phyloP scores from a whole-genome alignment of 1,284 basidiomycete genomes.

The Quambalaria eucalypti region DNA sequence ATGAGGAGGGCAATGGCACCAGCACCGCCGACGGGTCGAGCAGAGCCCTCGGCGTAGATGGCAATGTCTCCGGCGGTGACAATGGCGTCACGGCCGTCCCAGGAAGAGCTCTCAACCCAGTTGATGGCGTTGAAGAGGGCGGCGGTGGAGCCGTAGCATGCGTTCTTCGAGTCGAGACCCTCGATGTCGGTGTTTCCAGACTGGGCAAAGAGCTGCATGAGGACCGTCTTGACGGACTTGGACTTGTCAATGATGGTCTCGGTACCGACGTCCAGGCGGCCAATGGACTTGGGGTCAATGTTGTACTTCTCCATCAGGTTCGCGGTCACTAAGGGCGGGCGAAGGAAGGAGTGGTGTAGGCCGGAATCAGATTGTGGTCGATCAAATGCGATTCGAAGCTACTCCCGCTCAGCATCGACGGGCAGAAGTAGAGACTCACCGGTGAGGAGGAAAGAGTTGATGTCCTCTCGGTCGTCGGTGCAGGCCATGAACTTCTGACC shows the following conservation, averaged over 20 bases:
- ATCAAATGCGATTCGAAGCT: not conserved
- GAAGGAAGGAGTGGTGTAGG: not conserved
- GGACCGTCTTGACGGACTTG: conserved; percentile 94
- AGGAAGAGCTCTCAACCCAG: conserved; percentile 92
- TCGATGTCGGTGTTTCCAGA: conserved; percentile 95
- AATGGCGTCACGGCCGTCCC: conserved; percentile 96
- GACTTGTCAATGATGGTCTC: conserved; percentile 99
- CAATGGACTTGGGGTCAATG: conserved; percentile 90
- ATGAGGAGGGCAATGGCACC: conserved; percentile 90
- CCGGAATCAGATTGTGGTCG: not conserved
- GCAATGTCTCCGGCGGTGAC: conserved; percentile 97
- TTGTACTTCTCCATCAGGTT: conserved; percentile 87
- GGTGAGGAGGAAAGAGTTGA: conserved; percentile 92
- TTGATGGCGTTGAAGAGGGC: conserved; percentile 88
- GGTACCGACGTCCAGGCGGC: conserved; percentile 93
- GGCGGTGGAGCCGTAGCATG: conserved; percentile 96
- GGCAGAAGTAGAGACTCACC: conserved; percentile 80
- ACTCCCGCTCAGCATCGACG: conserved; percentile 54
- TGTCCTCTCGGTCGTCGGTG: conserved; percentile 89
- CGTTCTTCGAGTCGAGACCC: conserved; percentile 98
- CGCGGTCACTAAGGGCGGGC: conserved; percentile 49
- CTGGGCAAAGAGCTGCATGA: conserved; percentile 92
- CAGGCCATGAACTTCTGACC: conserved; percentile 97
- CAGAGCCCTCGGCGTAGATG: conserved; percentile 90
- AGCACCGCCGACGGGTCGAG: conserved; percentile 91